phyloP scores from a whole-genome alignment of 164 flowering plant species.

The Santalum album region DNA sequence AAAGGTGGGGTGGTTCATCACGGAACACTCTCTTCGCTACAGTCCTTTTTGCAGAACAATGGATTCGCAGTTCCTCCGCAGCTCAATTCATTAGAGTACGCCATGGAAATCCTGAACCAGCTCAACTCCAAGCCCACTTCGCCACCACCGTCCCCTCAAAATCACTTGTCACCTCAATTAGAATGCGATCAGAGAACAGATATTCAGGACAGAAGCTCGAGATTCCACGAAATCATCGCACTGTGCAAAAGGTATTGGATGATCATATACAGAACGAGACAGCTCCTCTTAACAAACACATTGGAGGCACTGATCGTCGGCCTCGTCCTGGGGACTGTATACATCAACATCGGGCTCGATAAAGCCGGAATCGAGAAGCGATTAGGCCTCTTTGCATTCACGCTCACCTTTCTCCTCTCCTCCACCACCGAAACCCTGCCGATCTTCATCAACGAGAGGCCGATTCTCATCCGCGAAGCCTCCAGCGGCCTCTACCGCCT shows the following conservation, averaged over 20 bases:
- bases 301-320: conserved; percentile 82
- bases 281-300: conserved; percentile 68
- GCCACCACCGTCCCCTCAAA: conserved; percentile 1
- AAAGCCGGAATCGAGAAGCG: conserved; percentile 74
- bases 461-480: conserved; percentile 67
- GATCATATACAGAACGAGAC: conserved; percentile 79
- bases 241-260: conserved; percentile 71
- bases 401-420: conserved; percentile 89
- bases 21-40: conserved; percentile 52
- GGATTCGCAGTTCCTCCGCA: conserved; percentile 80
- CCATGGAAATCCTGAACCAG: conserved; percentile 77
- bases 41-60: conserved; percentile 31
- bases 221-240: conserved; percentile 44
- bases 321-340: conserved; percentile 76
- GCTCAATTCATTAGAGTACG: conserved; percentile 76
- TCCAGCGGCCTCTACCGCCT: conserved; percentile 80
- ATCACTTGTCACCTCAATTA: too few relatives aligned
- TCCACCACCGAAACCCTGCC: conserved; percentile 92
- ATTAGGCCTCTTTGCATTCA: conserved; percentile 92
- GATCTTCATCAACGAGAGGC: conserved; percentile 81
- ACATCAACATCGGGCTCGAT: conserved; percentile 63
- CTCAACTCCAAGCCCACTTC: conserved; percentile 18
- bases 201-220: conserved; percentile 49
- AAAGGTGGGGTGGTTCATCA: conserved; percentile 77
- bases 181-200: too few relatives aligned